Conservation (phyloP, 2,329 filamentous ascomycete species). For the Exophiala bonariae region DNA sequence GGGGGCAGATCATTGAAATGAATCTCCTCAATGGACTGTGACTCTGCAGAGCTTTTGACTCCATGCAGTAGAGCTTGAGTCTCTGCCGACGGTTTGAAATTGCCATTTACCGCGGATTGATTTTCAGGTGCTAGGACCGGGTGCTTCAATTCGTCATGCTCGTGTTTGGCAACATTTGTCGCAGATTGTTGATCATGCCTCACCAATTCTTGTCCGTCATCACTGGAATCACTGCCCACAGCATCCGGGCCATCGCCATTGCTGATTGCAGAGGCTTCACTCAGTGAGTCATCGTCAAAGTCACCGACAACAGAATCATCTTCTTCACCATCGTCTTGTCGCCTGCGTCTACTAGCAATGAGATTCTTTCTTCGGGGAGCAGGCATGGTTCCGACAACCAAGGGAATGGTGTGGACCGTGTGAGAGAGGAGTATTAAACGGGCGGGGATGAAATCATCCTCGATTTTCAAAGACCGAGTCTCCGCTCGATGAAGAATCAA, state of each 20-base stretch:
- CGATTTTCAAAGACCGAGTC: slow-evolving; percentile 13
- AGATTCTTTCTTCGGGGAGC: slow-evolving; percentile 43
- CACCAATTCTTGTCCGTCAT: slow-evolving; percentile 44
- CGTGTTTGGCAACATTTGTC: background rate
- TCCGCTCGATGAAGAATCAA: slow-evolving; percentile 10
- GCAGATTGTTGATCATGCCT: background rate
- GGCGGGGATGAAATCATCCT: slow-evolving; percentile 14
- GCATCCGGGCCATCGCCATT: slow-evolving; percentile 58
- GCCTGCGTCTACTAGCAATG: slow-evolving; percentile 45
- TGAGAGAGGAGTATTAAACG: background rate
- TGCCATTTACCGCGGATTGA: slow-evolving; percentile 1
- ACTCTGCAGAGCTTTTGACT: slow-evolving; percentile 47
- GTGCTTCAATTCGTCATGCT: background rate
- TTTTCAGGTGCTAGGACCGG: background rate
- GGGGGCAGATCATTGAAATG: slow-evolving; percentile 50
- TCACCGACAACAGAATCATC: slow-evolving; percentile 51
- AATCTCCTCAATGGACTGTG: slow-evolving; percentile 44
- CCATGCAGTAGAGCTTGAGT: slow-evolving; percentile 64
- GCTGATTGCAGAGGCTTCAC: slow-evolving; percentile 59
- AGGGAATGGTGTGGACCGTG: background rate
- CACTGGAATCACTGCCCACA: slow-evolving; percentile 60
- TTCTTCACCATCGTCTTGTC: slow-evolving; percentile 52
- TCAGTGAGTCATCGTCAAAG: slow-evolving; percentile 62
- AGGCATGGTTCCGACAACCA: slow-evolving; percentile 37
- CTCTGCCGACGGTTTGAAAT: slow-evolving; percentile 41